Evolutionary conservation across 148 eudicot genomes (phyloP), one percentile per base, ranked within the genome.

Genomic region (Heliosperma pusillum): DNA sequence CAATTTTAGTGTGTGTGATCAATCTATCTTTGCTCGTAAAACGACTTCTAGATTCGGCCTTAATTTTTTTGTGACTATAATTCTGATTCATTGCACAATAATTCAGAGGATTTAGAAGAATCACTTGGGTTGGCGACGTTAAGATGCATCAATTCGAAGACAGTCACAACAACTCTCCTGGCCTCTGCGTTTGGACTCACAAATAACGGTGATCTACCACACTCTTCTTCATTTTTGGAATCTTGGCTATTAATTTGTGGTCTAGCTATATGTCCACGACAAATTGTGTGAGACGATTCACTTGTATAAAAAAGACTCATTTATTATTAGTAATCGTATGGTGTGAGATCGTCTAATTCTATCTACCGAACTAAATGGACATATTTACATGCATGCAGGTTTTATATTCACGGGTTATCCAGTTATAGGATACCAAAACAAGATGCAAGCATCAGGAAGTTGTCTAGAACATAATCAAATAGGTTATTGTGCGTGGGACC

Each of bases 401-500:
- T 2, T 7, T 1, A 29, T 27, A 19, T 71, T 71, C 74, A 71
- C 74, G 5, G 74, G 74, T 13, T 57, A 71, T 40, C 74, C 74
- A 1, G 64, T 71, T 3, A 71, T 71, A 55, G 74, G 74, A 71
- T 71, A 71, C 36, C 74, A 71, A 56, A 71, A 71, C 21, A 55
- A 71, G 63, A 71, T 71, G 47, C 74, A 71, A 3, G 4, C 74
- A 0, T 56, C 74, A 0, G 74, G 64, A 27, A 22, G 13, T 7
- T 71, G 74, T 29, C 64, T 71, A 25, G 47, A 56, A n/a, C 29
- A 33, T 56, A 3, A 50, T 50, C 16, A 29, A 29, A 1, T n/a
- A 19, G 74, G 56, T 30, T 71, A 55, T 56, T 71, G 74, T 16
- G 30, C n/a, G 33, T 71, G 74, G 74, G 74, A 71, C 19, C 74